Evolutionary conservation across 768 basidiomycete genomes (phyloP), one percentile per base, ranked within the genome.

Genomic region (Tubosaeta sp.): DNA sequence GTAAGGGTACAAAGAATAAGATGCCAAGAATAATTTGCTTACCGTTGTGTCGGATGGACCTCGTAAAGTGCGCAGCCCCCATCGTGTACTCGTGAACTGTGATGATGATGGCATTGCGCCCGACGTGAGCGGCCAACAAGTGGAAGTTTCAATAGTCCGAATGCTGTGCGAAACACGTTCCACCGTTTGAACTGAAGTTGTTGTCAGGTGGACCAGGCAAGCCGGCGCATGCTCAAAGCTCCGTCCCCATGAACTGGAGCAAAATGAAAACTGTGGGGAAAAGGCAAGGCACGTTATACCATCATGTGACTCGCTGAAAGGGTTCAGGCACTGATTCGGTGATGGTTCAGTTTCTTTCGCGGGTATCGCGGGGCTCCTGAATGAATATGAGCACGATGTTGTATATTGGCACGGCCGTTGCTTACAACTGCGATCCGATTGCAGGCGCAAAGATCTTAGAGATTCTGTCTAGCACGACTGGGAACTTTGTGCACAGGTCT

Each of bases 261-360:
- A 32, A 43, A 27, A 54, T 56, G 22, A 32, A 49, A 48, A 39
- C 34, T 52, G 60, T 53, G 47, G 45, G 56, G 59, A 54, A 22
- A 55, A 44, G 45, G 38, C 8, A 41, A 48, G 33, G 51, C 31
- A 49, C 32, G 42, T 22, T 22, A 22, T 22, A 22, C 16, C 3
- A 26, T n/a, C 31, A 46, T 26, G 34, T 32, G 54, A 38, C 32
- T 27, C 33, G 26, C 43, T 44, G 11, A 17, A 22, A 37, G 46
- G 29, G 11, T 39, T 29, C 31, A 14, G 19, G 49, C 27, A 45
- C 33, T 14, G 4, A 38, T 35, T 45, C 22, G 22, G 22, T 22
- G 22, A 22, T 22, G 22, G 37, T 14, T 25, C 10, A 12, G 35
- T 29, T 45, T 54, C 53, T 56, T 48, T 41, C 43, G 33, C 17